Base-by-base conservation (phyloP, 1,284 basidiomycete species). In the Malassezia sympodialis region DNA sequence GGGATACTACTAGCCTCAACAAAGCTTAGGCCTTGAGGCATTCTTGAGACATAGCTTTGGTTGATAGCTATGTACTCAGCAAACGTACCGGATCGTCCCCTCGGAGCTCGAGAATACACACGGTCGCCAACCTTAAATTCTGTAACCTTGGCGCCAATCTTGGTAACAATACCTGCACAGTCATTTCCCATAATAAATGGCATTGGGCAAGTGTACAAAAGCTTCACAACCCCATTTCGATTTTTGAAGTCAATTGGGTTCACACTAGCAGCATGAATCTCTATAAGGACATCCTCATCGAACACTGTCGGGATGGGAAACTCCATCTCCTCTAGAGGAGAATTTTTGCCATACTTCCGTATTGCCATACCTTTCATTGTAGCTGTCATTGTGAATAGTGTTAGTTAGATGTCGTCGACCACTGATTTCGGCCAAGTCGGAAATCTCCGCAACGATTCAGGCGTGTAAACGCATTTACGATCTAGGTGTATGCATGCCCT, bases 21-120 rank as follows among this genome's bases (percentile, higher is more conserved):
- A 51, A 82, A 82, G 15, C 78, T 78, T 75, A 88, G 79, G 31
- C 78, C 79, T 12, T 80, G 75, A 0, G 86, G 86, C 6, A 88
- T 79, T 11, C 79, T 79, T n/a, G 82, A 65, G 24, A 85, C 69
- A 19, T 68, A 80, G 80, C 52, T 59, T 53, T 53, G 62, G 43
- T 68, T 59, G 11, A 43, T 21, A 17, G 41, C 41, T 17, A 43
- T 43, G 11, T 17, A 43, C 24, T 43, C 41, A 7, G 41, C 41
- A 43, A 43, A 43, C 7, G 41, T 43, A 21, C 41, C 41, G 2
- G 24, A 14, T 3, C 41, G 41, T 14, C 19, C 24, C 15, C 14
- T 15, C 12, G 41, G 41, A 27, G 41, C 17, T 24, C 41, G 41
- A n/a, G 41, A 17, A 19, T 43, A 43, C 24, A 43, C 41, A 5